Evolutionary conservation across 208 protist genomes (phyloP).

Genomic region (Acanthamoeba culbertsoni): DNA sequence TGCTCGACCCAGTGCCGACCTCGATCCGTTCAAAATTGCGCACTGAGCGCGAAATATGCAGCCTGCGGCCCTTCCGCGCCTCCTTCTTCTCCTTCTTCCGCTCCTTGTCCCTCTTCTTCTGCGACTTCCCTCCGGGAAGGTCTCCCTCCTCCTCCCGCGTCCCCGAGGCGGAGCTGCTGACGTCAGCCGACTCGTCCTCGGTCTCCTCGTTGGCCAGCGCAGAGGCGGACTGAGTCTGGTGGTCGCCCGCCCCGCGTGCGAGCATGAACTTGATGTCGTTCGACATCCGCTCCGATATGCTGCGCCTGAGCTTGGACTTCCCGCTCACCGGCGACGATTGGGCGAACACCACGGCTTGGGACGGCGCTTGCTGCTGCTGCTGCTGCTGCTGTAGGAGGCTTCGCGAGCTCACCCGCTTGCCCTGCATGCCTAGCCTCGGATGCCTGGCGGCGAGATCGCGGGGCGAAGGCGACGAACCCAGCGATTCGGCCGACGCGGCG

Average conservation of each 20-base stretch:
- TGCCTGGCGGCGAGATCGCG: neutral
- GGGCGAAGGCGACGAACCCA: neutral
- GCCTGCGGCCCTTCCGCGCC: neutral
- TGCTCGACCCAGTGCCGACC: neutral
- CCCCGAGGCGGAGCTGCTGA: neutral
- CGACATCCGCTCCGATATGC: neutral
- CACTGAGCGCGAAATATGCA: neutral
- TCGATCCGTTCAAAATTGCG: neutral
- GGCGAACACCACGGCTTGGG: too few relatives aligned
- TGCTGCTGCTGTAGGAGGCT: neutral
- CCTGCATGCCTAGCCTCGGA: neutral
- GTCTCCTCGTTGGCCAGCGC: neutral
- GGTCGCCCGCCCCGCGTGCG: neutral
- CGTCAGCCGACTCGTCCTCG: neutral
- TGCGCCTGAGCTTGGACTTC: neutral
- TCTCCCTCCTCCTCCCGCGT: neutral
- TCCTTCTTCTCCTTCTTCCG: neutral
- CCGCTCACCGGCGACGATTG: too few relatives aligned
- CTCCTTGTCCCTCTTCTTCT: neutral
- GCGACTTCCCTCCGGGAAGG: neutral
- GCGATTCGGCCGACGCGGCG: neutral
- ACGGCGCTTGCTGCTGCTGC: too few relatives aligned
- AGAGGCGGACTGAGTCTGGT: neutral
- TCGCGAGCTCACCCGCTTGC: slow-evolving; percentile 10
- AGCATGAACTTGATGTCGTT: neutral